Evolutionary conservation across 257 asterid genomes (phyloP).

Genomic region (Solanum medicagineum): DNA sequence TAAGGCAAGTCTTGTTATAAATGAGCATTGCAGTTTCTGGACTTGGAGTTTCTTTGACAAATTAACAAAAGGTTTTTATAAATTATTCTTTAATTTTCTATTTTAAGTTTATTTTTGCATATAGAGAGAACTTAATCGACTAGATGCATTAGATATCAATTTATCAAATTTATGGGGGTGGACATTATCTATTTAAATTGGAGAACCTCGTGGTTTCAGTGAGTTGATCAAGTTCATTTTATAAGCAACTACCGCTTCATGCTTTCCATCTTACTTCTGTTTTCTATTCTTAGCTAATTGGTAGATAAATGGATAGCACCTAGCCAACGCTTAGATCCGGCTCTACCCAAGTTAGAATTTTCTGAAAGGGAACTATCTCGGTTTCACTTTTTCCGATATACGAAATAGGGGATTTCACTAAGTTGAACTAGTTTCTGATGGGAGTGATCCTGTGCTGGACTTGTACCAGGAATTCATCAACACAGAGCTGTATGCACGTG

Average conservation of each 20-base stretch:
- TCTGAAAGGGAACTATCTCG: no score
- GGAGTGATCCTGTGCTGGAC: background rate
- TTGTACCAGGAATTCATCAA: slow-evolving; percentile 72
- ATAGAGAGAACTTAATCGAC: background rate
- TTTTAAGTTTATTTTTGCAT: background rate
- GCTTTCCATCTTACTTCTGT: background rate
- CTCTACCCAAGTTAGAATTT: no score
- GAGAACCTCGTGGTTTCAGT: background rate
- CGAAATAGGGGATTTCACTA: no score
- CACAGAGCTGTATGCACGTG: slow-evolving; percentile 95
- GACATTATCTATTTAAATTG: background rate
- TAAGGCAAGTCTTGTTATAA: background rate
- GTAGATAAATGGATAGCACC: background rate
- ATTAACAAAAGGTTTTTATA: background rate
- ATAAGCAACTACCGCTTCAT: background rate
- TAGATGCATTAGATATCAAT: background rate
- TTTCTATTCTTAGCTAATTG: background rate
- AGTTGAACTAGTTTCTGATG: background rate
- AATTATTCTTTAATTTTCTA: background rate
- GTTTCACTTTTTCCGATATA: no score
- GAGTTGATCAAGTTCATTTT: background rate
- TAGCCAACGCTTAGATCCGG: no score
- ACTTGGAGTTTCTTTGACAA: background rate
- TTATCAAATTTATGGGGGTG: background rate
- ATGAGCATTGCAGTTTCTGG: background rate